Percentiles rank a stretch among this genome's conserved stretches.
Evolutionary conservation across 164 flowering plant genomes (phyloP).

Genomic region (Vitis amurensis): DNA sequence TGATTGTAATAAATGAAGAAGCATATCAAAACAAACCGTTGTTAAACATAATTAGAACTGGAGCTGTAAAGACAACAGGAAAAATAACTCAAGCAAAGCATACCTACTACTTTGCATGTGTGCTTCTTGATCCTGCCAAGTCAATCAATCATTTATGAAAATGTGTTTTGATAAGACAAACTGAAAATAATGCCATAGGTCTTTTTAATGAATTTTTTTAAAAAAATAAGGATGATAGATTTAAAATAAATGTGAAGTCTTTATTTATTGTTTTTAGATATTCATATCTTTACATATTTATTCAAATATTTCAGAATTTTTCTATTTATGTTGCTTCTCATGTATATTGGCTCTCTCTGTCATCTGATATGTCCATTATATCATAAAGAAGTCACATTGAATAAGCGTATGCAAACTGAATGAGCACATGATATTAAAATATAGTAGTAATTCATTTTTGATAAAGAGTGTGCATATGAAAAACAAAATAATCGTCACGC

Average conservation of each 20-base stretch:
- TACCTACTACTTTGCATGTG: conserved; percentile 65
- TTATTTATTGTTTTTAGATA: no score
- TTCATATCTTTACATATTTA: no score
- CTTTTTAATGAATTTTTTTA: background rate
- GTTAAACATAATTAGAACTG: background rate
- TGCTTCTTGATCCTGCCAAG: conserved; percentile 61
- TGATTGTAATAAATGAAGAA: conserved; percentile 17
- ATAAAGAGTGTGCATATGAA: no score
- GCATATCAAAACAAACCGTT: conserved; percentile 1
- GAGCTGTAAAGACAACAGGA: background rate
- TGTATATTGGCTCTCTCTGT: no score
- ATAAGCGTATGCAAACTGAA: no score
- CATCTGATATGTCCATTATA: no score
- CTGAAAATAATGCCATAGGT: background rate
- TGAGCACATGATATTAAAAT: no score
- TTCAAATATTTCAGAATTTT: no score
- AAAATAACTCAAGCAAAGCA: conserved; percentile 7
- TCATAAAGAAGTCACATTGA: no score
- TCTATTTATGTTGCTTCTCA: no score
- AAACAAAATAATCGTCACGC: background rate
- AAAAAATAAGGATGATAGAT: background rate
- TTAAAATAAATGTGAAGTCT: background rate
- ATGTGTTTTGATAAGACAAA: background rate
- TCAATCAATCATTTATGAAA: conserved; percentile 12
- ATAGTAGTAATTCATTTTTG: no score